Evolutionary conservation across 345 rosid species (phyloP).

Genomic region (Combretum micranthum): DNA sequence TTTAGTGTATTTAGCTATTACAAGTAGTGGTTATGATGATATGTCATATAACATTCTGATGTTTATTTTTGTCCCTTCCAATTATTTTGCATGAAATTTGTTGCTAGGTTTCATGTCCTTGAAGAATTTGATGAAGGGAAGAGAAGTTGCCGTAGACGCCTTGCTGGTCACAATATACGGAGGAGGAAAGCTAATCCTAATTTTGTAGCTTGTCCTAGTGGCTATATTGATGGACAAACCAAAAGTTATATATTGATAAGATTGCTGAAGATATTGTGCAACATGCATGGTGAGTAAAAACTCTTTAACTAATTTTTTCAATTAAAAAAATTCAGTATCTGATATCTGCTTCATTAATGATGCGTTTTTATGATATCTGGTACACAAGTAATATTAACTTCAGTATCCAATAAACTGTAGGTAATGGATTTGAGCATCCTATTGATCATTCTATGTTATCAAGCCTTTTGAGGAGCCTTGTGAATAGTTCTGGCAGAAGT

Average conservation of each 20-base stretch:
- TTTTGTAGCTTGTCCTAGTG: conserved; percentile 38
- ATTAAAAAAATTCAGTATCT: too few species aligned
- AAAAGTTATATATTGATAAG: conserved; percentile 68
- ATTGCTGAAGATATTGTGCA: conserved; percentile 82
- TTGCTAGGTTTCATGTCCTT: conserved; percentile 81
- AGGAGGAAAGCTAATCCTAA: conserved; percentile 94
- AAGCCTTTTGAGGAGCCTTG: conserved; percentile 78
- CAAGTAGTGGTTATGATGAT: too few species aligned
- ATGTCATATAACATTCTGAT: too few species aligned
- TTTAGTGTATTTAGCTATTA: too few species aligned
- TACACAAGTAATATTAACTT: not conserved
- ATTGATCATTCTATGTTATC: conserved; percentile 74
- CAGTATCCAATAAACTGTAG: conserved; percentile 38
- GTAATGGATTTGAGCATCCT: conserved; percentile 50
- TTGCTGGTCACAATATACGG: conserved; percentile 97
- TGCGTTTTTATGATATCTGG: too few species aligned
- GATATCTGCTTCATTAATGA: too few species aligned
- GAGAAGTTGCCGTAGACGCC: conserved; percentile 97
- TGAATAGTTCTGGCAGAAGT: conserved; percentile 42
- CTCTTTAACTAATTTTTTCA: too few species aligned
- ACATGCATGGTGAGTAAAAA: conserved; percentile 70
- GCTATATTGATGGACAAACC: conserved; percentile 65
- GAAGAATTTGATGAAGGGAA: conserved; percentile 98
- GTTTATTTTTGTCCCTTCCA: too few species aligned
- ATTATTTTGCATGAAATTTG: too few species aligned